Conservation (phyloP, 495 filamentous ascomycete genomes). For the Usnea hakonensis region DNA sequence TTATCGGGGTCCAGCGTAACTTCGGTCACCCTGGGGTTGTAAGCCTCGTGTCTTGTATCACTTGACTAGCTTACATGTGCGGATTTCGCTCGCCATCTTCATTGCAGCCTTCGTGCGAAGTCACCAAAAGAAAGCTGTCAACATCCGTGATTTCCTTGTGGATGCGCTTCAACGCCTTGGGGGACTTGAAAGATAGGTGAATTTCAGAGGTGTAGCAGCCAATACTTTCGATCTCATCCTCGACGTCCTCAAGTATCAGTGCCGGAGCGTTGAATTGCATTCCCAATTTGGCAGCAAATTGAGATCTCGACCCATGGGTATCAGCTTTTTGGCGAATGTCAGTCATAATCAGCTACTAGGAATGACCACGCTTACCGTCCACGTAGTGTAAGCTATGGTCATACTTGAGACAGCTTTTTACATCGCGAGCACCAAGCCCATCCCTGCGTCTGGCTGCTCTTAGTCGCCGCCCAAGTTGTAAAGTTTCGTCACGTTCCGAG, state of each 20-base stretch:
- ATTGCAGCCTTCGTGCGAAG: conserved; percentile 30
- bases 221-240: conserved; percentile 23
- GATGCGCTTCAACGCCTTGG: neutral
- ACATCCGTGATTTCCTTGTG: conserved; percentile 3
- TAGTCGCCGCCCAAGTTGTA: conserved; percentile 1
- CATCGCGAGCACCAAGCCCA: conserved; percentile 3
- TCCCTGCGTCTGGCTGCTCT: conserved; percentile 11
- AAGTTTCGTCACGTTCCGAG: neutral
- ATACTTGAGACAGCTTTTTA: conserved; percentile 13
- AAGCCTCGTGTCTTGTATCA: neutral
- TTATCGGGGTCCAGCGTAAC: neutral
- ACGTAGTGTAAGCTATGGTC: conserved; percentile 20
- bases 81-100: conserved; percentile 25
- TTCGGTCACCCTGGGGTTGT: conserved; percentile 14
- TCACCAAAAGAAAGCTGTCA: conserved; percentile 24
- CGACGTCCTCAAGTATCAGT: conserved; percentile 26
- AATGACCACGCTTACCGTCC: conserved; percentile 12
- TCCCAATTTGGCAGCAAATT: conserved; percentile 20
- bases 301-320: conserved; percentile 6
- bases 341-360: neutral
- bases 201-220: conserved; percentile 20
- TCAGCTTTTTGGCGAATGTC: neutral
- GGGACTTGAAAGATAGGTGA: conserved; percentile 18
- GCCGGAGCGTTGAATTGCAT: conserved; percentile 24
- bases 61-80: conserved; percentile 22